Evolutionary conservation across 1,139 yeast species (phyloP).

Genomic region (Geotrichum candidum): DNA sequence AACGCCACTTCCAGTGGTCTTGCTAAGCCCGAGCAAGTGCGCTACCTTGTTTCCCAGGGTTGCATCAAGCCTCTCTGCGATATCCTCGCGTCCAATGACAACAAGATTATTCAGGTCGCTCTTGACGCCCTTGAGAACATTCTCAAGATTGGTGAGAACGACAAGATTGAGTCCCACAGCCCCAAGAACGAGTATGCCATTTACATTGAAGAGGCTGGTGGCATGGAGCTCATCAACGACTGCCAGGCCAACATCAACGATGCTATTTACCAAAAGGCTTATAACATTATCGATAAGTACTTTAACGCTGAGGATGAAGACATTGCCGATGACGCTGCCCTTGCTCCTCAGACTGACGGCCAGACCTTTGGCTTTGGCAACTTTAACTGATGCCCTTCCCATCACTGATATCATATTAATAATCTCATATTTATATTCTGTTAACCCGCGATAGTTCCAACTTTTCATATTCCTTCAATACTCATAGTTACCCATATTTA

Average conservation of each 20-base stretch:
- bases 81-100: slow-evolving; percentile 77
- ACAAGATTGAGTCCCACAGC: slow-evolving; percentile 57
- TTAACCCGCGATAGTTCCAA: not conserved
- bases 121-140: slow-evolving; percentile 93
- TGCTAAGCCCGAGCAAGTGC: slow-evolving; percentile 75
- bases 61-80: slow-evolving; percentile 97
- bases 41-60: slow-evolving; percentile 88
- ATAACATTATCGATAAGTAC: slow-evolving; percentile 80
- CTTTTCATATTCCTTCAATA: not conserved
- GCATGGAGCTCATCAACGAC: slow-evolving; percentile 92
- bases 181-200: slow-evolving; percentile 80
- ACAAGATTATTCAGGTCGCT: slow-evolving; percentile 89
- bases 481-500: not conserved
- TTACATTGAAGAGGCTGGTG: slow-evolving; percentile 95
- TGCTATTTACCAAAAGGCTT: slow-evolving; percentile 88
- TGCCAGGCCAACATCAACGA: slow-evolving; percentile 91
- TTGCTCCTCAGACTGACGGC: slow-evolving; percentile 73
- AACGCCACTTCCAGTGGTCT: slow-evolving; percentile 96
- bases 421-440: slow-evolving; percentile 7
- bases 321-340: slow-evolving; percentile 64
- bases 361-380: slow-evolving; percentile 81
- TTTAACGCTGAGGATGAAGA: slow-evolving; percentile 69
- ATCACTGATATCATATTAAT: not conserved
- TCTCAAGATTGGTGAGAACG: slow-evolving; percentile 88
- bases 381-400: slow-evolving; percentile 16